Evolutionary conservation across 2,329 filamentous ascomycete species (phyloP), one percentile per base, ranked within the genome.

Genomic region (Botrytis fragariae): DNA sequence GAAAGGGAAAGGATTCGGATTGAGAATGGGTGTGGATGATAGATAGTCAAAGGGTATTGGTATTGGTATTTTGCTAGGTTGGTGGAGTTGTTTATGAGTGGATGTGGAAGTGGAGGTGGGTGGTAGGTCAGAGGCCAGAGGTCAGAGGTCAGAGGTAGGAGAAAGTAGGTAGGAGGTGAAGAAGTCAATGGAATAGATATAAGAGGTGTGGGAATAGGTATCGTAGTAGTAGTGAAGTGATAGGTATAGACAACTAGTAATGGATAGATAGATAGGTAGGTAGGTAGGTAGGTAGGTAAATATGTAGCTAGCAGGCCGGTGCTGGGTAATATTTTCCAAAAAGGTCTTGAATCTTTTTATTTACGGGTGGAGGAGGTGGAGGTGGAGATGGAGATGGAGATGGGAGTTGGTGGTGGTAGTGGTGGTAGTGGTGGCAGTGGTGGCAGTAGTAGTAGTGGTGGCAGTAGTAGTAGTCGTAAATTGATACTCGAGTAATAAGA

Each of bases 41-140:
- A 42, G 60, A 62, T 42, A n/a, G 60, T 62, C 51, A 54, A 54
- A 54, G 25, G 22, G 59, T 39, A 61, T 37, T 37, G 25, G 48
- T 35, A 35, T 35, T 35, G 32, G 22, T 12, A 25, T 51, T 51
- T 51, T n/a, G 48, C 6, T 14, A 6, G 60, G 37, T 8, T 62
- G 35, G 60, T 62, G 60, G 60, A 62, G 60, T 42, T 62, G 35
- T 20, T 10, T 61, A 16, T 62, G 60, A 39, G 60, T 42, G 60
- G 60, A 62, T 62, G 42, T 62, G 39, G 60, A 54, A 62, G 60
- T 62, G 60, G 60, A 62, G 60, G 60, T 39, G 35, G 59, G 35
- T 54, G 51, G 51, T 54, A n/a, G 48, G 48, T 54, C 18, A 25
- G 54, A 59, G 54, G 54, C 9, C n/a, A 57, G 45, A 48, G 45